Evolutionary conservation across 768 basidiomycete species (phyloP).

Genomic region (Suillus spraguei): DNA sequence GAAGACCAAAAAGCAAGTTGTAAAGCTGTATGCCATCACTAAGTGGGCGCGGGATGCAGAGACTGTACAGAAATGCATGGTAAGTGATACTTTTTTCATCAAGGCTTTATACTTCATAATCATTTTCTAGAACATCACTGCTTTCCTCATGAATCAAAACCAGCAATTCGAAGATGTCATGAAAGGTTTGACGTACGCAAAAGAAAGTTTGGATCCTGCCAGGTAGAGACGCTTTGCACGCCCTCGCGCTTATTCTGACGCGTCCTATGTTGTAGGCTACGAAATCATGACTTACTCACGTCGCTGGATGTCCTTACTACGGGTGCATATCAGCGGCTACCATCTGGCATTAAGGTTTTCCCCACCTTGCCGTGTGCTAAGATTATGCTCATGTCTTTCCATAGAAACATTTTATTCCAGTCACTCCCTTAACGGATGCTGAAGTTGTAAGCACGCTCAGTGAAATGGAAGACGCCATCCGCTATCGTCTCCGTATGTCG

Average conservation of each 20-base stretch:
- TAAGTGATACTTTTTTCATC: slow-evolving; percentile 25
- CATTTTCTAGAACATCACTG: slow-evolving; percentile 71
- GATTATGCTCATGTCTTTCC: slow-evolving; percentile 25
- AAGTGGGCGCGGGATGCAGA: slow-evolving; percentile 88
- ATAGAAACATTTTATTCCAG: slow-evolving; percentile 74
- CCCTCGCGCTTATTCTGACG: background rate
- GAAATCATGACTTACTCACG: slow-evolving; percentile 92
- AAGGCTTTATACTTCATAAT: slow-evolving; percentile 8
- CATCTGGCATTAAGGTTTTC: slow-evolving; percentile 74
- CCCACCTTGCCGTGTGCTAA: slow-evolving; percentile 18
- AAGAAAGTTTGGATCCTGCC: slow-evolving; percentile 73
- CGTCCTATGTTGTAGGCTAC: slow-evolving; percentile 52
- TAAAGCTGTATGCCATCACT: slow-evolving; percentile 83
- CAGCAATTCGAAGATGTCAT: slow-evolving; percentile 79
- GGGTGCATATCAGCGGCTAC: slow-evolving; percentile 84
- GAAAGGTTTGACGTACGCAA: slow-evolving; percentile 60
- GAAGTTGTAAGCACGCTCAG: slow-evolving; percentile 65
- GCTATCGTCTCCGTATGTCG: slow-evolving; percentile 74
- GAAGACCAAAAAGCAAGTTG: slow-evolving; percentile 87
- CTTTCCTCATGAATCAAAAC: slow-evolving; percentile 85
- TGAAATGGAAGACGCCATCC: slow-evolving; percentile 78
- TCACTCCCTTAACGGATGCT: slow-evolving; percentile 62
- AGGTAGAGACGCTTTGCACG: slow-evolving; percentile 48
- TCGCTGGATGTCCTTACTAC: slow-evolving; percentile 88
- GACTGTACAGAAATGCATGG: slow-evolving; percentile 88